phyloP scores from a whole-genome alignment of 1,284 basidiomycete genomes.

The Boletus sp. region DNA sequence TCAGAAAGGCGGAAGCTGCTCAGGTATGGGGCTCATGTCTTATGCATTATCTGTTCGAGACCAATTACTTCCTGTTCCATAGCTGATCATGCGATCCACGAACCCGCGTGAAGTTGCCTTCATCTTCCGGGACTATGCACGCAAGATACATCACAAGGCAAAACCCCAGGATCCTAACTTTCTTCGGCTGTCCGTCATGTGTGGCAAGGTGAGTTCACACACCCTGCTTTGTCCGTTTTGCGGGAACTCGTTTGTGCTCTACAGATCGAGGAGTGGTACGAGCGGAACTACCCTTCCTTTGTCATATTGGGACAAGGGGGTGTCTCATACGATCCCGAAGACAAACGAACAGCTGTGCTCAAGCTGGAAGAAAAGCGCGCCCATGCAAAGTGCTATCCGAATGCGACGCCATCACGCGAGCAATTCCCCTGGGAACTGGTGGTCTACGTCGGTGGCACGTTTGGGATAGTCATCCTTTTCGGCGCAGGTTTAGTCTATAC shows the following conservation, averaged over 20 bases:
- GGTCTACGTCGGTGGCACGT: constrained; percentile 40
- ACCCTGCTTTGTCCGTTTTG: neutral
- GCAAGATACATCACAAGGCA: constrained; percentile 80
- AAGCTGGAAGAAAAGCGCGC: constrained; percentile 40
- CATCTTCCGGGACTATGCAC: constrained; percentile 82
- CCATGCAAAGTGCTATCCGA: constrained; percentile 16
- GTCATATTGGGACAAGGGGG: constrained; percentile 45
- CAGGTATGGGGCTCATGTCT: constrained; percentile 44
- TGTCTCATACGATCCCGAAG: constrained; percentile 23
- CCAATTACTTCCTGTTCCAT: constrained; percentile 3
- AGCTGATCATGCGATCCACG: constrained; percentile 88
- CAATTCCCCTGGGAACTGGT: constrained; percentile 35
- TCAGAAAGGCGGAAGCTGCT: constrained; percentile 89
- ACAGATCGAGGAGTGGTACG: constrained; percentile 92
- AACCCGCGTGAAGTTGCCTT: constrained; percentile 91
- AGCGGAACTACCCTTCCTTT: constrained; percentile 87
- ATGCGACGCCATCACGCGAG: constrained; percentile 12
- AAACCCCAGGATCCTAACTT: constrained; percentile 84
- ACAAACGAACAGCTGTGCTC: constrained; percentile 29
- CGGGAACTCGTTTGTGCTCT: neutral
- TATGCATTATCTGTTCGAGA: neutral
- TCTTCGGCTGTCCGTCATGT: constrained; percentile 74
- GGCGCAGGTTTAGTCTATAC: constrained; percentile 33
- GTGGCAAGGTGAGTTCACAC: constrained; percentile 57
- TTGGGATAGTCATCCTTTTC: constrained; percentile 39